Percentiles rank a stretch among this genome's conserved stretches.
Conservation (phyloP, 1,284 basidiomycete species). For the Apiotrichum montevideense region DNA sequence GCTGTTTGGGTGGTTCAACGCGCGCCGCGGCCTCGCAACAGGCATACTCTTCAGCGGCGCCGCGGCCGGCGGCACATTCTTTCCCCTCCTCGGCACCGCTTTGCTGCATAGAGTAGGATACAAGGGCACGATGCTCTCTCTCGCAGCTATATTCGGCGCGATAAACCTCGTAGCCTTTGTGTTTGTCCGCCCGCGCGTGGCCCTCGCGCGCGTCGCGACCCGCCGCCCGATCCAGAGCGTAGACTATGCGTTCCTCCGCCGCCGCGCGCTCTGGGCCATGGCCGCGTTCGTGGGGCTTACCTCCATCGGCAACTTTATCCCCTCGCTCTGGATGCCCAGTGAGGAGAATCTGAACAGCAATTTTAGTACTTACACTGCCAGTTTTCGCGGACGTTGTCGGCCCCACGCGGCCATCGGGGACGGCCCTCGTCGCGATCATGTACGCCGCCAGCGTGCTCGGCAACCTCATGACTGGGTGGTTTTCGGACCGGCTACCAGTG, state of each 20-base stretch:
- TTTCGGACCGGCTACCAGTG: constrained; percentile 36
- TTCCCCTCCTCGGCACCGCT: constrained; percentile 39
- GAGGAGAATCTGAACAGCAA: not conserved
- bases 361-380: constrained; percentile 1
- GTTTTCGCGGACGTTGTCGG: constrained; percentile 37
- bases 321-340: constrained; percentile 30
- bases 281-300: constrained; percentile 30
- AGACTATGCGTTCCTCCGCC: constrained; percentile 25
- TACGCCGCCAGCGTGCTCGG: constrained; percentile 42
- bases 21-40: constrained; percentile 37
- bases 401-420: constrained; percentile 33
- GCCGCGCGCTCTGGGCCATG: constrained; percentile 26
- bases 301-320: constrained; percentile 43
- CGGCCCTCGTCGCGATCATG: constrained; percentile 40
- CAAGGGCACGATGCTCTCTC: constrained; percentile 37
- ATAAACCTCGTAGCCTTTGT: constrained; percentile 29
- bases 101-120: constrained; percentile 39
- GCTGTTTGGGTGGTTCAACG: constrained; percentile 44
- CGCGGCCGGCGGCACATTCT: constrained; percentile 39
- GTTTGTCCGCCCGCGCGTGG: constrained; percentile 40
- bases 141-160: constrained; percentile 30
- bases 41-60: constrained; percentile 44
- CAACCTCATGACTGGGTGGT: constrained; percentile 31
- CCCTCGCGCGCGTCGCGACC: constrained; percentile 7
- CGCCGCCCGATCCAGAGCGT: constrained; percentile 3